Conservation (phyloP, 2,329 filamentous ascomycete genomes). For the Alternaria rosae region DNA sequence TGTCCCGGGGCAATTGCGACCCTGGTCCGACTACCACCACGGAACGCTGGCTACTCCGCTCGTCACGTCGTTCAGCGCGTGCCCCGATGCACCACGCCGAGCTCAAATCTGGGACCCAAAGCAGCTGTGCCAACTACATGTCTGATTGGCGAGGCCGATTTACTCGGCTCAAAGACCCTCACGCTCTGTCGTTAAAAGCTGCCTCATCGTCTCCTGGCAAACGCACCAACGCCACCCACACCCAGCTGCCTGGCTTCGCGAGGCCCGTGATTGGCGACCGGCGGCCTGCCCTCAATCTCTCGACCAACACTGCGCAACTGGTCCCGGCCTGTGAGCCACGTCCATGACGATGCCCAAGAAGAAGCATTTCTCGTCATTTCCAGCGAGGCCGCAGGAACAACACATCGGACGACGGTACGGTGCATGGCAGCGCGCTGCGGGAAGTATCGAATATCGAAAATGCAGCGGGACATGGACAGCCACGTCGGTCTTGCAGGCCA, state of each 20-base stretch:
- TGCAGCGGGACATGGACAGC: slow-evolving; percentile 33
- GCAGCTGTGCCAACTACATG: background rate
- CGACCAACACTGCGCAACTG: slow-evolving; percentile 20
- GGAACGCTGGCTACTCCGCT: no score
- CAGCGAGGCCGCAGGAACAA: slow-evolving; percentile 20
- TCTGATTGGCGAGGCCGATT: background rate
- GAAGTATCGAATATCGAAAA: slow-evolving; percentile 24
- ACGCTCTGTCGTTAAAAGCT: slow-evolving; percentile 23
- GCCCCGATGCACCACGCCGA: slow-evolving; percentile 13
- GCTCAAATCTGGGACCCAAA: slow-evolving; percentile 8
- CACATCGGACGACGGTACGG: slow-evolving; percentile 17
- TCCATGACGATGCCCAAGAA: background rate
- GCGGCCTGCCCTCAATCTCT: no score
- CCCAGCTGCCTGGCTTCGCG: no score
- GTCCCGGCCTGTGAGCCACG: slow-evolving; percentile 12
- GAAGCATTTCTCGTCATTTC: background rate
- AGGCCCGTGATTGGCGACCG: no score
- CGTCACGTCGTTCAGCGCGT: background rate
- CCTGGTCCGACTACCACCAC: background rate
- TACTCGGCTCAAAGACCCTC: slow-evolving; percentile 1
- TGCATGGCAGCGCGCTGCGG: slow-evolving; percentile 22
- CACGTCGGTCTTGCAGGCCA: slow-evolving; percentile 41
- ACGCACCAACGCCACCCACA: slow-evolving; percentile 12
- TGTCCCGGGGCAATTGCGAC: slow-evolving; percentile 16
- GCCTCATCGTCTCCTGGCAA: no score